Conservation (phyloP, 225 moss, liverwort and hornwort genomes). For the Marchantia polymorpha region DNA sequence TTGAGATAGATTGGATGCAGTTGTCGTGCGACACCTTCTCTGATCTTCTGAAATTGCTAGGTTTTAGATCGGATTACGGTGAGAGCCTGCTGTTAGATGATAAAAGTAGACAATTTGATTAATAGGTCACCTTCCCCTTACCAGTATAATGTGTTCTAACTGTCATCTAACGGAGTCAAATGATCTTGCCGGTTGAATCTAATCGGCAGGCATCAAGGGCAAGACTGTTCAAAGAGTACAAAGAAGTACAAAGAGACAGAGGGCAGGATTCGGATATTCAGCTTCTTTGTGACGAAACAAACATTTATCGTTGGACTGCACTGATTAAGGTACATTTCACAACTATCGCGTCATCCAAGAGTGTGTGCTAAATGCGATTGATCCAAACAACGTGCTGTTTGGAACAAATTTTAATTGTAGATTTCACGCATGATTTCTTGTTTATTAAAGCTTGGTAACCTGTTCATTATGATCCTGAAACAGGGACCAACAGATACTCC, state of each 20-base stretch:
- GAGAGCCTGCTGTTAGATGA: background rate
- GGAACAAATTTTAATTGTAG: background rate
- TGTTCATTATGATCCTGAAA: background rate
- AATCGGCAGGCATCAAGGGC: conserved; percentile 56
- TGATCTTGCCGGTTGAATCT: background rate
- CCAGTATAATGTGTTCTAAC: background rate
- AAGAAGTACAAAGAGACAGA: conserved; percentile 91
- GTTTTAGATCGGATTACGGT: background rate
- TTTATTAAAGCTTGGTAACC: background rate
- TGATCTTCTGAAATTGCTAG: background rate
- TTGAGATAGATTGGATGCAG: background rate
- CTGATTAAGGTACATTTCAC: conserved; percentile 57
- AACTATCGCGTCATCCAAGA: background rate
- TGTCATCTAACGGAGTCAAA: background rate
- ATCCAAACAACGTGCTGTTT: background rate
- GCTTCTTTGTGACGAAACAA: conserved; percentile 87
- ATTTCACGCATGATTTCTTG: background rate
- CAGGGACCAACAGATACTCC: conserved; percentile 96
- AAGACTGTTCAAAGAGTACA: conserved; percentile 93
- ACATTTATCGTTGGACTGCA: conserved; percentile 96
- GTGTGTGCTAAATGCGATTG: background rate
- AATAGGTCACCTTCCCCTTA: too few relatives aligned
- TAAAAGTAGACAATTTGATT: background rate
- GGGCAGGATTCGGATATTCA: conserved; percentile 90
- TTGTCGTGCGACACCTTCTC: background rate